phyloP scores from a whole-genome alignment of 148 eudicot genomes.

The Heliosperma pusillum region DNA sequence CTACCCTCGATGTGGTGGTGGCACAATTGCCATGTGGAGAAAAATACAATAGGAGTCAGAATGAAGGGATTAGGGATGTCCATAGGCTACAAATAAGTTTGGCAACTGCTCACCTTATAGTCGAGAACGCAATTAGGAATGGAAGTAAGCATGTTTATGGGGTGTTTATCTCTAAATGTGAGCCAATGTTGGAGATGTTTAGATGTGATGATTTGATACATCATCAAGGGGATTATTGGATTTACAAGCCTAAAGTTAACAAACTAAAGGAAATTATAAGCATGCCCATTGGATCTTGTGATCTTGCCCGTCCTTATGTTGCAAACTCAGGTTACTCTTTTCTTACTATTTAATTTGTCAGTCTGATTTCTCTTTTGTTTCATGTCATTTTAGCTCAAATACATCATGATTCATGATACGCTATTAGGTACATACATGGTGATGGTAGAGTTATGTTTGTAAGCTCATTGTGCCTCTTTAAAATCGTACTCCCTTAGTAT shows the following conservation, averaged over 20 bases:
- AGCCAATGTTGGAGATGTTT: slow-evolving; percentile 77
- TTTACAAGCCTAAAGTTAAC: slow-evolving; percentile 55
- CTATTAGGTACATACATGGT: too few relatives aligned
- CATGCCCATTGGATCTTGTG: slow-evolving; percentile 75
- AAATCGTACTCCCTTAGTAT: too few relatives aligned
- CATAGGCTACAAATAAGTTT: slow-evolving; percentile 64
- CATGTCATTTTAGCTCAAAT: too few relatives aligned
- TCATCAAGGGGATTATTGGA: slow-evolving; percentile 46
- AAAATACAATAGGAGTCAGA: not conserved
- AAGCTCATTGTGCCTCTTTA: too few relatives aligned
- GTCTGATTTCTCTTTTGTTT: too few relatives aligned
- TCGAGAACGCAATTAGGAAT: slow-evolving; percentile 20
- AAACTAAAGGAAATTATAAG: slow-evolving; percentile 35
- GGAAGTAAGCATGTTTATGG: slow-evolving; percentile 26
- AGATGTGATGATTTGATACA: slow-evolving; percentile 65
- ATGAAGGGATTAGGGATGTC: slow-evolving; percentile 47
- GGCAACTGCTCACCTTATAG: slow-evolving; percentile 52
- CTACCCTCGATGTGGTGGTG: slow-evolving; percentile 42
- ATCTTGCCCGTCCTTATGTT: slow-evolving; percentile 41
- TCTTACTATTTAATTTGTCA: not conserved
- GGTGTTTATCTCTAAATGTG: slow-evolving; percentile 58
- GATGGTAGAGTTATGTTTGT: too few relatives aligned
- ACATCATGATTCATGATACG: too few relatives aligned
- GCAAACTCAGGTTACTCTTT: slow-evolving; percentile 15
- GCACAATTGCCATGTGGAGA: slow-evolving; percentile 48